Conservation (phyloP, 2,329 filamentous ascomycete species). For the Colletotrichum melonis region DNA sequence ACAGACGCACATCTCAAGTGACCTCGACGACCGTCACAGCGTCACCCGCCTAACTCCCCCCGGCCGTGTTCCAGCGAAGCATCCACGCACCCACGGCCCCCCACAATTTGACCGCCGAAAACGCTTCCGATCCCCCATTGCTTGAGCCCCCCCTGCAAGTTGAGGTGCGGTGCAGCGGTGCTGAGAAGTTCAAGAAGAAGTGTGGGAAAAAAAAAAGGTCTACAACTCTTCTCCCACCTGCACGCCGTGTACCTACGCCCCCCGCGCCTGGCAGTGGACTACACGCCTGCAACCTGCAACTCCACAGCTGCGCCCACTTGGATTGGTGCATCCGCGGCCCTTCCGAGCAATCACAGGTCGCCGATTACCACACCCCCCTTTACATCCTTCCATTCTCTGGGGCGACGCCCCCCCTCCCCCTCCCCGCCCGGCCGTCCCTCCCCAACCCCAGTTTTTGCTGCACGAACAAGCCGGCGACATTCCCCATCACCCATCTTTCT, state of each 20-base stretch:
- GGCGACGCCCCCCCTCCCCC: neutral
- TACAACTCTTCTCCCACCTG: neutral
- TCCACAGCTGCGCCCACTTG: neutral
- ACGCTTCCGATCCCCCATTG: constrained; percentile 4
- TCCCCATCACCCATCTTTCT: constrained; percentile 24
- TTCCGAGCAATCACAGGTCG: constrained; percentile 25
- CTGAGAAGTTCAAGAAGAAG: neutral
- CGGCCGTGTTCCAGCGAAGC: constrained; percentile 21
- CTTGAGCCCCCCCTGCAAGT: too few species aligned
- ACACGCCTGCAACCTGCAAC: neutral
- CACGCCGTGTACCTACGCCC: neutral
- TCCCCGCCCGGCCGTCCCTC: constrained; percentile 25
- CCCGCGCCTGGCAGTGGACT: neutral
- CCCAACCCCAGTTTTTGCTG: constrained; percentile 35
- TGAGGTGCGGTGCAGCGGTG: neutral
- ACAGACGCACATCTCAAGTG: neutral
- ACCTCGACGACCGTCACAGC: neutral
- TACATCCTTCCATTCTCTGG: neutral
- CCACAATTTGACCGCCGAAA: constrained; percentile 33
- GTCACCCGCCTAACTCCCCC: constrained; percentile 5
- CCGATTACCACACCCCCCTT: constrained; percentile 17
- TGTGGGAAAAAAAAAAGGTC: neutral
- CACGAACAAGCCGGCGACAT: constrained; percentile 29
- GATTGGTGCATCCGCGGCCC: neutral
- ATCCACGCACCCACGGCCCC: constrained; percentile 18